Evolutionary conservation across 208 protist species (phyloP).

Genomic region (Leishmania arabica): DNA sequence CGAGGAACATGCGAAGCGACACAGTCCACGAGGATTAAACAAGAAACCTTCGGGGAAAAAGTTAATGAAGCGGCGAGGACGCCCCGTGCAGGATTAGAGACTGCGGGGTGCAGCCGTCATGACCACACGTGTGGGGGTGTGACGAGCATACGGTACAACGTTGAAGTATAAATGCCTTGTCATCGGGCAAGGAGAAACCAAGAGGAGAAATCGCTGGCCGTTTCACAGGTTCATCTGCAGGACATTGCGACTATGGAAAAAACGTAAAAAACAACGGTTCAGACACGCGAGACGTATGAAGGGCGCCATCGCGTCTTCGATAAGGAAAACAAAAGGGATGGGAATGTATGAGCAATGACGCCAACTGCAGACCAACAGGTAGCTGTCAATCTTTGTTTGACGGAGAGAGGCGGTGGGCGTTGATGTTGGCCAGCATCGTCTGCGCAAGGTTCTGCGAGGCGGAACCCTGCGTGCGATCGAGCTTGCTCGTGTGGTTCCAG

Average conservation of each 20-base stretch:
- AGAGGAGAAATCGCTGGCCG: not conserved
- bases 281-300: not conserved
- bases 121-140: not conserved
- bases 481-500: slow-evolving; percentile 31
- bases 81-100: not conserved
- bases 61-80: not conserved
- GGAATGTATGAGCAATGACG: not conserved
- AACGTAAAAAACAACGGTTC: not conserved
- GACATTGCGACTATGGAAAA: not conserved
- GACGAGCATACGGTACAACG: not conserved
- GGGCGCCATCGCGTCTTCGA: not conserved
- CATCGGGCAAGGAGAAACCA: not conserved
- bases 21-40: not conserved
- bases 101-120: not conserved
- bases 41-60: not conserved
- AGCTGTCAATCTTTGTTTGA: slow-evolving; percentile 24
- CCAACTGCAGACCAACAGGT: not conserved
- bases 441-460: slow-evolving; percentile 37
- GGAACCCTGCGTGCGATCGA: slow-evolving; percentile 34
- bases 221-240: not conserved
- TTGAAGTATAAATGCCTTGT: not conserved
- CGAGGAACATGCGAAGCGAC: too few species aligned
- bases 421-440: slow-evolving; percentile 37
- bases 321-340: not conserved
- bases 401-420: slow-evolving; percentile 1